Percentiles rank a stretch among this genome's conserved stretches.
These are phyloP conservation scores for Brassica incana DNA, from an alignment of 345 rosid genomes.

Conservation along the genomic window DNA sequence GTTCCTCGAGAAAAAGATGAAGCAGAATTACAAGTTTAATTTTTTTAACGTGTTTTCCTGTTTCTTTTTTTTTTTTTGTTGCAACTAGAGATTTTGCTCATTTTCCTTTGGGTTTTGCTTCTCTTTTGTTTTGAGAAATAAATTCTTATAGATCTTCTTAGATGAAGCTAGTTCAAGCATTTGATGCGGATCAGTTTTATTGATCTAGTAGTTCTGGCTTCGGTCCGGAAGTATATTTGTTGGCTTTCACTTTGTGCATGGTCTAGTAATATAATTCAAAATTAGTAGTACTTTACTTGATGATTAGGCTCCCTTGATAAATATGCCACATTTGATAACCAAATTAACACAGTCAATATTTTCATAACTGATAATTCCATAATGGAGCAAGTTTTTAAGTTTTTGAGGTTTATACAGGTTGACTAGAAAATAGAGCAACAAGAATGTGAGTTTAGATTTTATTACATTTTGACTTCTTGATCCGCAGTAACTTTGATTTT, in stretches of 20 bases:
- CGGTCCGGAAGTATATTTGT: background rate
- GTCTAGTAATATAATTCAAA: background rate
- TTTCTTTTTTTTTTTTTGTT: too few relatives aligned
- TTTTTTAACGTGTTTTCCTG: background rate
- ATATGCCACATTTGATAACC: background rate
- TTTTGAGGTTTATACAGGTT: background rate
- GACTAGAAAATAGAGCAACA: background rate
- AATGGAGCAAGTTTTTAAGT: background rate
- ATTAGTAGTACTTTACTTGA: background rate
- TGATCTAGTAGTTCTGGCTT: background rate
- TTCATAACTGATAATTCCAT: background rate
- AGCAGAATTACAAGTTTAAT: background rate
- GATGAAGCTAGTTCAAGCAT: background rate
- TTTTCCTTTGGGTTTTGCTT: background rate
- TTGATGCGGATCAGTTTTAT: background rate
- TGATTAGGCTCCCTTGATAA: background rate
- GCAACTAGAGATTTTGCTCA: background rate
- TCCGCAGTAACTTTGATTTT: background rate
- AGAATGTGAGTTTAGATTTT: background rate
- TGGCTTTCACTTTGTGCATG: background rate
- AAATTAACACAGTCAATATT: background rate
- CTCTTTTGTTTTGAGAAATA: background rate
- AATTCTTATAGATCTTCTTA: background rate
- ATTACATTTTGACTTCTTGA: background rate
- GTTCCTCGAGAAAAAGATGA: background rate